Evolutionary conservation across 2,329 filamentous ascomycete genomes (phyloP).

Genomic region (Ophiocordyceps camponoti-floridani): DNA sequence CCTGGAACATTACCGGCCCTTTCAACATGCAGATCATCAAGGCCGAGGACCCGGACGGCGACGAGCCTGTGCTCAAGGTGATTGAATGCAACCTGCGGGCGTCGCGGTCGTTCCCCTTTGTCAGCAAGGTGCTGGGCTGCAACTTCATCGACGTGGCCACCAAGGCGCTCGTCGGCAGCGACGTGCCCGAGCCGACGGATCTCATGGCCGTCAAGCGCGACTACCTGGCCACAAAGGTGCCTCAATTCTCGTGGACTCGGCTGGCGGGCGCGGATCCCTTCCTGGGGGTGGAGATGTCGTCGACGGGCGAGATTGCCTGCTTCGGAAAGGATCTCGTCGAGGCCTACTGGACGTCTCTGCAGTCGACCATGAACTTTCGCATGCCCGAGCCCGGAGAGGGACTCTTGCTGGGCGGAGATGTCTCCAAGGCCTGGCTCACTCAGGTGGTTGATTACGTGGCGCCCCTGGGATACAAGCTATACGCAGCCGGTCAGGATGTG

Average conservation of each 20-base stretch:
- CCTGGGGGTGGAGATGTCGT: slow-evolving; percentile 96
- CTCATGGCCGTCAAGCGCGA: slow-evolving; percentile 91
- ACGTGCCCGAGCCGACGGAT: slow-evolving; percentile 50
- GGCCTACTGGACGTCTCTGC: slow-evolving; percentile 87
- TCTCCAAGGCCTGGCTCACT: slow-evolving; percentile 50
- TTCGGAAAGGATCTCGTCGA: slow-evolving; percentile 95
- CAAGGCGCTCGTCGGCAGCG: slow-evolving; percentile 75
- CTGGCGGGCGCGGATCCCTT: slow-evolving; percentile 95
- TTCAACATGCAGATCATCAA: slow-evolving; percentile 99
- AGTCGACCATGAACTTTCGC: slow-evolving; percentile 90
- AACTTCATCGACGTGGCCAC: slow-evolving; percentile 98
- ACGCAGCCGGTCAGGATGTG: slow-evolving; percentile 62
- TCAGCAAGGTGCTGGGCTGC: slow-evolving; percentile 95
- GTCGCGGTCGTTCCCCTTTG: slow-evolving; percentile 92
- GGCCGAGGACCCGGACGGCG: slow-evolving; percentile 52
- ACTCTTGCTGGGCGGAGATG: slow-evolving; percentile 82
- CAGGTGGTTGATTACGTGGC: slow-evolving; percentile 73
- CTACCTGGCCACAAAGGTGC: slow-evolving; percentile 93
- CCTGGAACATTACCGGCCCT: slow-evolving; percentile 87
- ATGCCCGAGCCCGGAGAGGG: slow-evolving; percentile 91
- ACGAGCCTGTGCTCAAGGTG: slow-evolving; percentile 55
- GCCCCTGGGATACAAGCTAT: slow-evolving; percentile 89
- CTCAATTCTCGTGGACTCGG: slow-evolving; percentile 97
- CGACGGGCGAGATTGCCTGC: slow-evolving; percentile 92
- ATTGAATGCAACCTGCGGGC: slow-evolving; percentile 98